Evolutionary conservation across 2,329 filamentous ascomycete species (phyloP).

Genomic region (Cladosporium austrohemisphaericum): DNA sequence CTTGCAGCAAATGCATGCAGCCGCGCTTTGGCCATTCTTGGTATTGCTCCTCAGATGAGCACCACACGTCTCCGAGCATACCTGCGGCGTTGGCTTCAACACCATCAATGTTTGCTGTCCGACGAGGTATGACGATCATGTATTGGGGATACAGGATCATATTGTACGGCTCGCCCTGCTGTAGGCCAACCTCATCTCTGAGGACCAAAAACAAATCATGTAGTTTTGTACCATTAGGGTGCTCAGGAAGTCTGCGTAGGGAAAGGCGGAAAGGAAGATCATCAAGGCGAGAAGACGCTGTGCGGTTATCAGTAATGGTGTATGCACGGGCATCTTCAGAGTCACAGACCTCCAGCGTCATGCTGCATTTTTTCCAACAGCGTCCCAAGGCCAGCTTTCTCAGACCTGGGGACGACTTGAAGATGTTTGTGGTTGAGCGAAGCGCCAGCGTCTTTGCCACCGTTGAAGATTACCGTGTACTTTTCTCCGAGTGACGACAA

Average conservation of each 20-base stretch:
- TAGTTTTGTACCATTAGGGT: slow-evolving; percentile 14
- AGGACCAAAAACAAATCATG: slow-evolving; percentile 22
- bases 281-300: not conserved
- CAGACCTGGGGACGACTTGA: slow-evolving; percentile 39
- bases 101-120: slow-evolving; percentile 26
- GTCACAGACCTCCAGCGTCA: slow-evolving; percentile 12
- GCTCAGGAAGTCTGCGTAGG: slow-evolving; percentile 11
- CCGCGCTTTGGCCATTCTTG: slow-evolving; percentile 18
- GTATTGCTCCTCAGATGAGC: slow-evolving; percentile 19
- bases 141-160: slow-evolving; percentile 32
- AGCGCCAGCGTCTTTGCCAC: slow-evolving; percentile 42
- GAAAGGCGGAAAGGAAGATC: not conserved
- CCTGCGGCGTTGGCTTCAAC: slow-evolving; percentile 34
- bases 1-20: slow-evolving; percentile 17
- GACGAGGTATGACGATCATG: slow-evolving; percentile 35
- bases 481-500: slow-evolving; percentile 27
- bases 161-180: slow-evolving; percentile 32
- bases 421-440: slow-evolving; percentile 47
- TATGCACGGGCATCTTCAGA: not conserved
- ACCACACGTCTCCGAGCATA: slow-evolving; percentile 35
- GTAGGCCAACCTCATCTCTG: slow-evolving; percentile 12
- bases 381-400: slow-evolving; percentile 18
- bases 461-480: slow-evolving; percentile 45
- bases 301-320: not conserved
- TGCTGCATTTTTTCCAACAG: slow-evolving; percentile 20